phyloP scores from a whole-genome alignment of 192 early-diverging fungal species.

The Coemansia sp. region DNA sequence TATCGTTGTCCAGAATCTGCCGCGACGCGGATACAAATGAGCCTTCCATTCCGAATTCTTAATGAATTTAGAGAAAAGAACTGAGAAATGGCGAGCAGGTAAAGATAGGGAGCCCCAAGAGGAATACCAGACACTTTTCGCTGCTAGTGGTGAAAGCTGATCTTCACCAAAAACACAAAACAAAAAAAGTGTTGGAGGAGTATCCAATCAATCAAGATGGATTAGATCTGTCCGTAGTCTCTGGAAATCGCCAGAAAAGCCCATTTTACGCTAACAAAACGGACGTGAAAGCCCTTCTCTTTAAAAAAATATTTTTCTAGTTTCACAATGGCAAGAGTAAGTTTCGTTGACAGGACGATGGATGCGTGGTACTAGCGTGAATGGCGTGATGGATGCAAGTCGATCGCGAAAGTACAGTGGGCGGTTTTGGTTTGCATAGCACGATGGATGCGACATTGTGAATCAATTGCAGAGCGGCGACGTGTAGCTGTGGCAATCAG shows the following conservation, averaged over 20 bases:
- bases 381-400: not conserved
- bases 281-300: too few relatives aligned
- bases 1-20: conserved; percentile 63
- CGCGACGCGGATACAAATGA: conserved; percentile 61
- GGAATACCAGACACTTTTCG: not conserved
- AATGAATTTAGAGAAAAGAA: not conserved
- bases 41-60: conserved; percentile 42
- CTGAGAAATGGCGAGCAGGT: not conserved
- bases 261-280: too few relatives aligned
- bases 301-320: conserved; percentile 10
- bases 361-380: not conserved
- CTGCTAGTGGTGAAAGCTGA: not conserved
- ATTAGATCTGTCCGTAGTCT: too few relatives aligned
- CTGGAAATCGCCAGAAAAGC: too few relatives aligned
- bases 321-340: conserved; percentile 11
- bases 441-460: conserved; percentile 3
- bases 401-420: not conserved
- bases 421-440: not conserved
- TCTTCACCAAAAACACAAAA: not conserved
- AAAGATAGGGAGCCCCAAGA: not conserved
- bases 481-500: not conserved
- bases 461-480: not conserved
- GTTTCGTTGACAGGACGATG: conserved; percentile 3
- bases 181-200: not conserved
- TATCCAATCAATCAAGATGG: not conserved